These are phyloP conservation scores for Dichotomocladium elegans DNA, from an alignment of 371 early-diverging fungal genomes.

Conservation along the genomic window DNA sequence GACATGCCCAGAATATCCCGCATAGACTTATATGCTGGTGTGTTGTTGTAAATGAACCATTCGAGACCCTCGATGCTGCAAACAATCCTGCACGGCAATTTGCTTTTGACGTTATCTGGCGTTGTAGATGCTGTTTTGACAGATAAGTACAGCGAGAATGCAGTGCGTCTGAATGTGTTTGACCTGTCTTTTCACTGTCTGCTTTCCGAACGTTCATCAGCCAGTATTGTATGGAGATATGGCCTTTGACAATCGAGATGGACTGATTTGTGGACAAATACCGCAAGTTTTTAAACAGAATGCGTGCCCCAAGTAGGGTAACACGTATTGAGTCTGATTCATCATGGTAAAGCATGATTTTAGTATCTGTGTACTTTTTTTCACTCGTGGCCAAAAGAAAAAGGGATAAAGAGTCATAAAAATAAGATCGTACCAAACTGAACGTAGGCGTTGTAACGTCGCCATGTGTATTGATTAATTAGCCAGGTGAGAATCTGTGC, in stretches of 20 bases:
- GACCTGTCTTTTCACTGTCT: slow-evolving; percentile 24
- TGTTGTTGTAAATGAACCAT: slow-evolving; percentile 81
- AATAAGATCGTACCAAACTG: slow-evolving; percentile 59
- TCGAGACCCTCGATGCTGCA: slow-evolving; percentile 80
- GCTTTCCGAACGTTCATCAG: slow-evolving; percentile 58
- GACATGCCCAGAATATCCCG: slow-evolving; percentile 52
- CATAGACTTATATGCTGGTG: slow-evolving; percentile 68
- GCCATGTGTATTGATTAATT: slow-evolving; percentile 71
- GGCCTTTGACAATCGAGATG: slow-evolving; percentile 72
- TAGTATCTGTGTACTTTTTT: background rate
- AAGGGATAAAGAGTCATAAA: background rate
- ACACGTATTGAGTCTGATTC: slow-evolving; percentile 71
- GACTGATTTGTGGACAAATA: slow-evolving; percentile 75
- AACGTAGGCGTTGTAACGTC: slow-evolving; percentile 64
- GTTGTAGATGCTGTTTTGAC: background rate
- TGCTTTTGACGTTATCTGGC: slow-evolving; percentile 13
- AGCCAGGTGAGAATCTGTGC: slow-evolving; percentile 63
- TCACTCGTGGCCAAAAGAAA: no score
- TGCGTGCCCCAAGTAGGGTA: slow-evolving; percentile 72
- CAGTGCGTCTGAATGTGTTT: background rate
- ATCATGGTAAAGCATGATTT: background rate
- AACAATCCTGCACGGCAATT: slow-evolving; percentile 59
- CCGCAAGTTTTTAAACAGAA: slow-evolving; percentile 77
- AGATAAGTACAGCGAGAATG: no score
- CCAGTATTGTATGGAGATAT: slow-evolving; percentile 80